Evolutionary conservation across 352 stramenopile species (phyloP), one percentile per base, ranked within the genome.

Genomic region (Phytopythium boreale): DNA sequence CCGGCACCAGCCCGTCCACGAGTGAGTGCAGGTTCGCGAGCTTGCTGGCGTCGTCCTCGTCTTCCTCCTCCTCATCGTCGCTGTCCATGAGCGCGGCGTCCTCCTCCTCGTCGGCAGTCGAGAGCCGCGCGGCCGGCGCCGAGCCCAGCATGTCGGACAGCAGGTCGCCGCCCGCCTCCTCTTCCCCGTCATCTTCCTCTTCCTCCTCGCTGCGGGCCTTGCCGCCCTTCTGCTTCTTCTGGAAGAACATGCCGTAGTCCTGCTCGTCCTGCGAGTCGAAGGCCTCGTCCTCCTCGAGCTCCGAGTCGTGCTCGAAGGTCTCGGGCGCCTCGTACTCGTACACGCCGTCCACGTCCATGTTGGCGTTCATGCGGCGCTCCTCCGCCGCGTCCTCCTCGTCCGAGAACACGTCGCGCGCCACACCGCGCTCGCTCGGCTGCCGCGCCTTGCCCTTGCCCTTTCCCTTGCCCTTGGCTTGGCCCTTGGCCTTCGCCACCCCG

Each of bases 251-350:
- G 39, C 92, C 91, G 67, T 93, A 98, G 22, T 79, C 76, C 22
- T 83, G 67, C 66, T 98, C 95, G 71, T 98, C 92, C 8, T 98
- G 92, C 50, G 89, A 97, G 67, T 98, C 92, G 74, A 98, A 98
- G 27, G 95, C 93, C 61, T 93, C 89, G 63, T 98, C 92, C 68
- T 98, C 92, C 65, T 93, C 84, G 70, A 98, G 96, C 72, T 98
- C 91, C 71, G 95, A 96, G 72, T 98, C 95, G 52, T 95, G 76
- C 26, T 89, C 87, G 26, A 94, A 86, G 41, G 79, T 82, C 46
- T 76, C 89, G 17, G 84, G 84, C 58, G 82, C 70, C 63, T 95
- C 84, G 67, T 92, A 92, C 75, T 92, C 87, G 67, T 92, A 89
- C 62, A 93, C 82, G 66, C 82, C 75, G 64, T 92, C 77, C 51